A percentile compares a stretch with the other conserved stretches of the same genome.
Conservation (phyloP, 805 yeast genomes). For the Pichia insulana region DNA sequence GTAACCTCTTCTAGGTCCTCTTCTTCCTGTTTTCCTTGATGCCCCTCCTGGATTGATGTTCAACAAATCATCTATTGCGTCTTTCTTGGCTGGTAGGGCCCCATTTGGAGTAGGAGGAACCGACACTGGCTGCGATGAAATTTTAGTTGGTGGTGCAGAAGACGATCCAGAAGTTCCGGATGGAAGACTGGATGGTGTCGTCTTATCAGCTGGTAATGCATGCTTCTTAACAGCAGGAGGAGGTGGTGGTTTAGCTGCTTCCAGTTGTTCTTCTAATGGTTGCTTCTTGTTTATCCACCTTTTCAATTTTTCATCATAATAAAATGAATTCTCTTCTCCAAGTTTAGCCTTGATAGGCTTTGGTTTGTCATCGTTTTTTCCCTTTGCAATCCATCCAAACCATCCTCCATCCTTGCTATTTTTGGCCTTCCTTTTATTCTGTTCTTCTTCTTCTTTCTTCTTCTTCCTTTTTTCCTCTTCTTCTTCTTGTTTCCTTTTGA, state of each 20-base stretch:
- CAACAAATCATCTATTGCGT: constrained; percentile 24
- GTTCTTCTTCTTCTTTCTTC: constrained; percentile 19
- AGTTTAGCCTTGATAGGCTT: constrained; percentile 78
- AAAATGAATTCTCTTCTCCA: constrained; percentile 68
- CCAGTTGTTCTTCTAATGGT: constrained; percentile 54
- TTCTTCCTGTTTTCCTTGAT: constrained; percentile 34
- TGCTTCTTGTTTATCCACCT: constrained; percentile 78
- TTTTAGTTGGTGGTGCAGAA: constrained; percentile 6
- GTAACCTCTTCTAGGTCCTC: constrained; percentile 51
- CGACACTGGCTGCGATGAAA: constrained; percentile 28
- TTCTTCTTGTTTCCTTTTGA: constrained; percentile 20
- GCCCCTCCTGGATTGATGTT: constrained; percentile 23
- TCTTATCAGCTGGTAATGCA: constrained; percentile 37
- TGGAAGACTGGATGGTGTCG: constrained; percentile 11
- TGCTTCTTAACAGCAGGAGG: constrained; percentile 44
- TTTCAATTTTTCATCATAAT: constrained; percentile 73
- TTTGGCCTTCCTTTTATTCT: constrained; percentile 11
- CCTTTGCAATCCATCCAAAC: constrained; percentile 57
- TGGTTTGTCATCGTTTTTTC: constrained; percentile 47
- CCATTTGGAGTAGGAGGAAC: constrained; percentile 8
- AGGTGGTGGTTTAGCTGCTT: constrained; percentile 55
- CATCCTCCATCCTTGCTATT: constrained; percentile 25
- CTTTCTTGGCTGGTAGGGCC: constrained; percentile 12
- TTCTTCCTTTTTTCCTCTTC: constrained; percentile 37
- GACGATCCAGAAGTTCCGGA: background rate